These are phyloP conservation scores for Lasiosphaeria miniovina DNA, from an alignment of 495 filamentous ascomycete genomes.

Conservation along the genomic window DNA sequence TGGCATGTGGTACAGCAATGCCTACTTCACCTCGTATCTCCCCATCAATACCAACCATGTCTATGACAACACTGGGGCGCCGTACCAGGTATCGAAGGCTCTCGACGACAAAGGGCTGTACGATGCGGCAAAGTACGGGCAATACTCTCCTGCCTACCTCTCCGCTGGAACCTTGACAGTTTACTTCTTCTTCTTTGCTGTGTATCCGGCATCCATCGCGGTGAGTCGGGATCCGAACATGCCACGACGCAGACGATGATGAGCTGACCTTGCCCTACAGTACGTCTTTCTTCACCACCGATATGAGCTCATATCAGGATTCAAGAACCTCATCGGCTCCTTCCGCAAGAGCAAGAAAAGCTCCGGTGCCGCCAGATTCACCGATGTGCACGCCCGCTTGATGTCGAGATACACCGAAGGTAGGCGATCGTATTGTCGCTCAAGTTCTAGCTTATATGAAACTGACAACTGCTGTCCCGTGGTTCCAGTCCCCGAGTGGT, in stretches of 20 bases:
- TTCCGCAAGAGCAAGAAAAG: slow-evolving; percentile 28
- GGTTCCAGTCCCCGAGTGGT: slow-evolving; percentile 34
- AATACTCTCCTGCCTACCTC: slow-evolving; percentile 38
- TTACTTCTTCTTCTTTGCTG: slow-evolving; percentile 39
- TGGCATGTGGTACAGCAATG: slow-evolving; percentile 37
- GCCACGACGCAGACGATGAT: neutral
- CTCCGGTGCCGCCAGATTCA: slow-evolving; percentile 17
- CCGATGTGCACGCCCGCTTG: slow-evolving; percentile 38
- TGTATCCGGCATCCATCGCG: slow-evolving; percentile 35
- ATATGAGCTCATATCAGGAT: slow-evolving; percentile 33
- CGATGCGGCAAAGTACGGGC: slow-evolving; percentile 32
- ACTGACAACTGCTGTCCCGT: neutral
- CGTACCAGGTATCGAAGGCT: slow-evolving; percentile 32
- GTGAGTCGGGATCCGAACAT: slow-evolving; percentile 1
- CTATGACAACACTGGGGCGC: slow-evolving; percentile 32
- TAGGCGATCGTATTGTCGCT: slow-evolving; percentile 1
- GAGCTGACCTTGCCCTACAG: neutral
- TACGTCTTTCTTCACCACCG: slow-evolving; percentile 38
- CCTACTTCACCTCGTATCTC: slow-evolving; percentile 33
- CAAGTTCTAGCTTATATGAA: neutral
- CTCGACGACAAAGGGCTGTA: slow-evolving; percentile 33
- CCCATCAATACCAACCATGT: slow-evolving; percentile 37
- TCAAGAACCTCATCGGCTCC: slow-evolving; percentile 29
- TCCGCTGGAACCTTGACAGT: slow-evolving; percentile 29
- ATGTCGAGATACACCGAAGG: slow-evolving; percentile 36